Evolutionary conservation across 306 rosid species (phyloP), one percentile per base, ranked within the genome.

Genomic region (Astragalus membranaceus): DNA sequence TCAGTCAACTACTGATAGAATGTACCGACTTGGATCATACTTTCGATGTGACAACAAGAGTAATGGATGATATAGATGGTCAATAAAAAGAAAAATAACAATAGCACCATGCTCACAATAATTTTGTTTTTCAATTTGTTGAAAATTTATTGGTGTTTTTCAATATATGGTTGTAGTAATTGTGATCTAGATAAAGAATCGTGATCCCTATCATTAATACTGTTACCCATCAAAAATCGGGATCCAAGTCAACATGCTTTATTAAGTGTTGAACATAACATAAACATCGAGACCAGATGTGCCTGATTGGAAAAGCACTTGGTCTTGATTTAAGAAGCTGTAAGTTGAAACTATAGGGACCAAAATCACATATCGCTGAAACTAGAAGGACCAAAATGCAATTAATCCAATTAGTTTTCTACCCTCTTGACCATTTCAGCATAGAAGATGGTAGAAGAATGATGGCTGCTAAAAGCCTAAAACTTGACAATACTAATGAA

Each of bases 401-500:
- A 5, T 35, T 35, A 35, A 35, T 6, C 39, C 39, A 41, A 29
- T 74, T 29, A 52, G 65, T 41, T 76, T 48, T 58, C 33, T 26
- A 6, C 50, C 13, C 8, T 49, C 57, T 69, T 17, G 51, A 69
- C 51, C 32, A 13, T 61, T 78, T 56, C 63, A 36, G 29, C 60
- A 16, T 47, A 54, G 54, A 70, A 35, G 30, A 33, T 7, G 47
- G 72, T 48, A 53, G 57, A 33, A 43, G 54, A 12, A 26, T 46
- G 61, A 41, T 48, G 14, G 35, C 23, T 20, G 35, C 23, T 20
- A 20, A 20, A 1, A 20, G 23, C 23, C 48, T 11, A 46, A 47
- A 36, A 69, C 49, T 69, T 70, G 61, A 70, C 16, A 47, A 70
- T 53, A 55, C 32, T 69, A 35, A 23, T 42, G 20, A 42, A 69